Evolutionary conservation across 2,329 filamentous ascomycete genomes (phyloP).

Genomic region (Rutstroemia sp.): DNA sequence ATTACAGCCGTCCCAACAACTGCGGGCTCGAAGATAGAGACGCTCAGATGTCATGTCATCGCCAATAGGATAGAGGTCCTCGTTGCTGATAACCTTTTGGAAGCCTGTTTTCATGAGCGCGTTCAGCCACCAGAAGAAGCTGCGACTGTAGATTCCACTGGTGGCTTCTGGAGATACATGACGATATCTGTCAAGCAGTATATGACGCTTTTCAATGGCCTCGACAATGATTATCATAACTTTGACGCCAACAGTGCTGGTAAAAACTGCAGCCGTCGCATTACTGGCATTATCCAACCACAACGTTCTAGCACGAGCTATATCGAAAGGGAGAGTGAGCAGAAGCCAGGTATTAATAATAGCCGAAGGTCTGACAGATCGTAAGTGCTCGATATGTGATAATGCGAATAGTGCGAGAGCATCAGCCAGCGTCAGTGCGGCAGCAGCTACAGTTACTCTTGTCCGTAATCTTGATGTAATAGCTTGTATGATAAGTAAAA

Average conservation of each 20-base stretch:
- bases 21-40: slow-evolving; percentile 11
- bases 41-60: slow-evolving; percentile 19
- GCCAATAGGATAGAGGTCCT: slow-evolving; percentile 32
- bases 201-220: slow-evolving; percentile 32
- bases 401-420: slow-evolving; percentile 17
- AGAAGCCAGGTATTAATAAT: slow-evolving; percentile 22
- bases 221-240: slow-evolving; percentile 30
- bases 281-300: slow-evolving; percentile 23
- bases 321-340: slow-evolving; percentile 23
- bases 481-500: slow-evolving; percentile 12
- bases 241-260: slow-evolving; percentile 32
- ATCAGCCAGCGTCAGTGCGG: slow-evolving; percentile 15
- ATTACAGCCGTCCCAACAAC: slow-evolving; percentile 12
- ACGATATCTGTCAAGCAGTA: slow-evolving; percentile 27
- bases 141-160: slow-evolving; percentile 34
- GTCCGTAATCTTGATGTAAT: slow-evolving; percentile 10
- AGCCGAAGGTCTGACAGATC: slow-evolving; percentile 20
- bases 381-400: slow-evolving; percentile 21
- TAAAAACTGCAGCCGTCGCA: slow-evolving; percentile 31
- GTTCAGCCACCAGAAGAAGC: slow-evolving; percentile 35
- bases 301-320: slow-evolving; percentile 18
- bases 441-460: slow-evolving; percentile 15
- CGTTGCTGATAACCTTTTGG: slow-evolving; percentile 29
- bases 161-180: slow-evolving; percentile 32
- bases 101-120: slow-evolving; percentile 33